phyloP scores from a whole-genome alignment of 371 early-diverging fungal species.

The Phascolomyces articulosus region DNA sequence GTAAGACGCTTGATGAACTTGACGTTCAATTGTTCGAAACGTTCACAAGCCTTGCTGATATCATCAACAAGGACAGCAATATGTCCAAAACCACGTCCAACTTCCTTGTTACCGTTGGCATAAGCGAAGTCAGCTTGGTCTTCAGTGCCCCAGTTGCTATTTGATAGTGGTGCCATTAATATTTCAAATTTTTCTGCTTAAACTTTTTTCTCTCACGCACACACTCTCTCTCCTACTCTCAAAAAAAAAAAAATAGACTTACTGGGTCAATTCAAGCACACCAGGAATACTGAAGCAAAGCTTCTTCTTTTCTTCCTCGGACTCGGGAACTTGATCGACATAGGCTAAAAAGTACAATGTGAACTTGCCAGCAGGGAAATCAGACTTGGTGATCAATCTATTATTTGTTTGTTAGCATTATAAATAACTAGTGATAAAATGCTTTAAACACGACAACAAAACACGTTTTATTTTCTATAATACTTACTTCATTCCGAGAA shows the following conservation, averaged over 20 bases:
- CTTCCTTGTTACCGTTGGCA: slow-evolving; percentile 78
- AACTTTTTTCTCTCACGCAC: too few relatives aligned
- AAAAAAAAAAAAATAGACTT: slow-evolving; percentile 25
- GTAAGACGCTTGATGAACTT: slow-evolving; percentile 77
- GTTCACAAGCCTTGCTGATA: slow-evolving; percentile 77
- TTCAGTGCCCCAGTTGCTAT: slow-evolving; percentile 88
- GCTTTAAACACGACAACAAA: background rate
- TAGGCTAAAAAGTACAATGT: slow-evolving; percentile 79
- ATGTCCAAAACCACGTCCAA: slow-evolving; percentile 80
- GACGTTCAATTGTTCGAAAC: slow-evolving; percentile 74
- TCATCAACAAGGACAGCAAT: slow-evolving; percentile 83
- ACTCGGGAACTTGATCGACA: slow-evolving; percentile 52
- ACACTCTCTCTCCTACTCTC: background rate
- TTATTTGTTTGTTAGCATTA: background rate
- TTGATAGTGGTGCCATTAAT: background rate
- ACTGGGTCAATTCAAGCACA: slow-evolving; percentile 86
- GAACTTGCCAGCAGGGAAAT: slow-evolving; percentile 70
- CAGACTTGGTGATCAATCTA: slow-evolving; percentile 62
- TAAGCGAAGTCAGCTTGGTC: slow-evolving; percentile 69
- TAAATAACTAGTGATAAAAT: background rate
- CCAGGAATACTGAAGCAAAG: slow-evolving; percentile 71
- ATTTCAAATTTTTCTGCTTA: background rate
- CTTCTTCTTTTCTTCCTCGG: slow-evolving; percentile 55
- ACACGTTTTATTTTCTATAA: background rate
- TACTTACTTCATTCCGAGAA: slow-evolving; percentile 83